Percentiles rank a stretch among this genome's conserved stretches.
phyloP scores from a whole-genome alignment of 2,329 filamentous ascomycete species.

The Diaporthe citri region DNA sequence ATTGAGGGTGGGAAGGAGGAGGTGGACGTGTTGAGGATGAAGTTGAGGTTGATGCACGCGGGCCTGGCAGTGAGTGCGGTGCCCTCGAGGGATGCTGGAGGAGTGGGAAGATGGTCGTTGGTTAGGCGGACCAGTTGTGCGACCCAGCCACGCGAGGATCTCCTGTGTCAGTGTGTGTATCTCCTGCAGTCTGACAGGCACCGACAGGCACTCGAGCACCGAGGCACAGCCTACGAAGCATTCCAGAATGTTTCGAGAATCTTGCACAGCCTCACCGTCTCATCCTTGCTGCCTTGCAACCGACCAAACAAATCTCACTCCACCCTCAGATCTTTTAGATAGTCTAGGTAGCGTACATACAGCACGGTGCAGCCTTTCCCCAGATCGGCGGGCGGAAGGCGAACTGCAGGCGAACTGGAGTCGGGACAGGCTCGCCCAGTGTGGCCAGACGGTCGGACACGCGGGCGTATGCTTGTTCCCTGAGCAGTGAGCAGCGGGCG shows the following conservation, averaged over 20 bases:
- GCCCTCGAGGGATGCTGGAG: neutral
- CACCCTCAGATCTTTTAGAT: slow-evolving; percentile 15
- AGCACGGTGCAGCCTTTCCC: neutral
- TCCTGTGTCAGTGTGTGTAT: neutral
- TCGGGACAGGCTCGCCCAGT: neutral
- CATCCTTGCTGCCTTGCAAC: neutral
- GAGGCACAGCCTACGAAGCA: slow-evolving; percentile 3
- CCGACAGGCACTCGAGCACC: neutral
- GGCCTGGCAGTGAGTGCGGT: neutral
- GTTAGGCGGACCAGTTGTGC: neutral
- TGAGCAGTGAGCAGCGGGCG: neutral
- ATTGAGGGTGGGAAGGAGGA: neutral
- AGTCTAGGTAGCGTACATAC: neutral
- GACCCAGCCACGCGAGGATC: slow-evolving; percentile 17
- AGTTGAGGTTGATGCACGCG: neutral
- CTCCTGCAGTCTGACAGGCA: slow-evolving; percentile 16
- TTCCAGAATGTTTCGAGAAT: slow-evolving; percentile 31
- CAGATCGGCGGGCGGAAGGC: neutral
- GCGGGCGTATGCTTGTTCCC: neutral
- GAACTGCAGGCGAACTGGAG: neutral
- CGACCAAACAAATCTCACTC: neutral
- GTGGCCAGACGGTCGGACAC: neutral
- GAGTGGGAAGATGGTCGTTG: neutral
- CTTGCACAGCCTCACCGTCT: neutral
- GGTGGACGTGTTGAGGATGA: neutral